Conservation (phyloP, 164 flowering plant genomes). For the Stephania yunnanensis region DNA sequence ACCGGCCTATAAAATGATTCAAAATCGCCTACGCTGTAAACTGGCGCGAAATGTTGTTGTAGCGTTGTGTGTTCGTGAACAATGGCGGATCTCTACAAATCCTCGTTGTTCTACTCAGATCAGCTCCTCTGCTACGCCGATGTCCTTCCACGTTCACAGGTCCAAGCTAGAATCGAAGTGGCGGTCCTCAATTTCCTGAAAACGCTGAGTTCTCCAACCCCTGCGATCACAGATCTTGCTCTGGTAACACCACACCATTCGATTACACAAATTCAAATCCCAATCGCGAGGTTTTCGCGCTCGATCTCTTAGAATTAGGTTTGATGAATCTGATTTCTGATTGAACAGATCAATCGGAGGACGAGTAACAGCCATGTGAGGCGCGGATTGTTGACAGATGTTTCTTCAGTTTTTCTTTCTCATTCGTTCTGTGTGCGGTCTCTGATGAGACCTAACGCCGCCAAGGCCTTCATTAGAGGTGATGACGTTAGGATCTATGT, state of each 20-base stretch:
- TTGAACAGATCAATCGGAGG: constrained; percentile 48
- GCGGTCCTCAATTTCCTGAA: constrained; percentile 74
- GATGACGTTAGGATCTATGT: not conserved
- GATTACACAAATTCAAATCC: no score
- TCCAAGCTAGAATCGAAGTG: constrained; percentile 77
- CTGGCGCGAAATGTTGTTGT: not conserved
- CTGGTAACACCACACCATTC: constrained; percentile 33
- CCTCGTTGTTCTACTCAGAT: constrained; percentile 69
- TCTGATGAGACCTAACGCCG: constrained; percentile 48
- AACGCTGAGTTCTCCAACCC: constrained; percentile 51
- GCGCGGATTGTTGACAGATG: constrained; percentile 48
- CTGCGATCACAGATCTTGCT: constrained; percentile 68
- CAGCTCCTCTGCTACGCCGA: constrained; percentile 74
- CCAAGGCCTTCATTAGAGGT: constrained; percentile 88
- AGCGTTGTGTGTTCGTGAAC: not conserved
- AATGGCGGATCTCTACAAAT: constrained; percentile 35
- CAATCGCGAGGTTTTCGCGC: no score
- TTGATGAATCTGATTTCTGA: not conserved
- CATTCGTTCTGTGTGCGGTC: constrained; percentile 59
- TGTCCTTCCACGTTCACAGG: constrained; percentile 62
- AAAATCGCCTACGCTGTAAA: no score
- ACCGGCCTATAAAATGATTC: no score
- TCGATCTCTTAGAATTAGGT: not conserved
- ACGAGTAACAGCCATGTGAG: constrained; percentile 52
- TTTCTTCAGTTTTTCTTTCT: constrained; percentile 67